Conservation (phyloP, 139 green algal species). For the Spirogloea muscicola region DNA sequence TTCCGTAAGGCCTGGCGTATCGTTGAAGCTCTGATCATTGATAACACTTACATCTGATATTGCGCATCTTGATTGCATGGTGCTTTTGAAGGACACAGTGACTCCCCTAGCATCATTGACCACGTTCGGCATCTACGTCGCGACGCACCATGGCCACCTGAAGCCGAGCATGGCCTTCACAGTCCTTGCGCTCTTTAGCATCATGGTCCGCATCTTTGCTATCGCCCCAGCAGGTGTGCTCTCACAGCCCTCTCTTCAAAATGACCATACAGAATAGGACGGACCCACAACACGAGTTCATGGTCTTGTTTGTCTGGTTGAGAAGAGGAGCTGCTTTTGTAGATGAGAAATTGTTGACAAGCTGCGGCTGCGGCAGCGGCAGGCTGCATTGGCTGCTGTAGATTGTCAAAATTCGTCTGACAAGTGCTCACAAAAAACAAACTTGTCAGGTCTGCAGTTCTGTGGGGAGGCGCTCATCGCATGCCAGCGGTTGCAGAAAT, state of each 20-base stretch:
- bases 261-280: not conserved
- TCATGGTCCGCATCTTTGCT: conserved; percentile 40
- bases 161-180: conserved; percentile 12
- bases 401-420: not conserved
- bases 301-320: no score
- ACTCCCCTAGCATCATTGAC: conserved; percentile 28
- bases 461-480: conserved; percentile 1
- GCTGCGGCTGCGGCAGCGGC: not conserved
- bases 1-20: no score
- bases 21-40: no score
- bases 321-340: not conserved
- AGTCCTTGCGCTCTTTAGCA: conserved; percentile 31
- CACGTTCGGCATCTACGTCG: conserved; percentile 30
- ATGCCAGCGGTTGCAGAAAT: conserved; percentile 7
- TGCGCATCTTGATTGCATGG: no score
- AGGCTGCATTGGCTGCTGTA: not conserved
- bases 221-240: conserved; percentile 20
- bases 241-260: not conserved
- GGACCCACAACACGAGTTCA: not conserved
- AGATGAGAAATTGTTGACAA: not conserved
- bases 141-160: conserved; percentile 3
- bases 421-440: no score
- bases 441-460: conserved; percentile 28
- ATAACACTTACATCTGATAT: no score
- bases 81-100: conserved; percentile 36